These are phyloP conservation scores for Theobroma grandiflorum DNA, from an alignment of 441 rosid species.

Conservation along the genomic window DNA sequence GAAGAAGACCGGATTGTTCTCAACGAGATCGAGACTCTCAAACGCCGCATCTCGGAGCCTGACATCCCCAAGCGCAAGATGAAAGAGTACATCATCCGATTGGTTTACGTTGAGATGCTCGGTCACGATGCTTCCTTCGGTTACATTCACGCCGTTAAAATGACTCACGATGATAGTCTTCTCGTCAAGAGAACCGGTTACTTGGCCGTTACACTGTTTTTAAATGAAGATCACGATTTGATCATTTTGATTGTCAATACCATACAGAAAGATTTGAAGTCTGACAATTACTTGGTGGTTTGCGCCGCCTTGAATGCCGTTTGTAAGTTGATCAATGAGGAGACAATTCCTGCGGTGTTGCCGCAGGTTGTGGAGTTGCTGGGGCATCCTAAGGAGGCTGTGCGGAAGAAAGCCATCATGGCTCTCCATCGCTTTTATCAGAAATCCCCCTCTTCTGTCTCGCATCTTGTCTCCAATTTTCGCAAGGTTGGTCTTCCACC, in stretches of 20 bases:
- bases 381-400: slow-evolving; percentile 87
- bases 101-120: slow-evolving; percentile 94
- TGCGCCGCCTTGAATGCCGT: slow-evolving; percentile 92
- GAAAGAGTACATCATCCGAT: slow-evolving; percentile 92
- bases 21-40: slow-evolving; percentile 88
- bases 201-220: slow-evolving; percentile 88
- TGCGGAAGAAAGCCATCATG: slow-evolving; percentile 95
- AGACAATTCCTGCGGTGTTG: slow-evolving; percentile 96
- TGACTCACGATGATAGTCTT: slow-evolving; percentile 91
- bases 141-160: slow-evolving; percentile 96
- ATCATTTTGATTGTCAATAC: slow-evolving; percentile 95
- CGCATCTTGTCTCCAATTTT: slow-evolving; percentile 87
- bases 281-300: slow-evolving; percentile 87
- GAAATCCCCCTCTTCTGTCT: slow-evolving; percentile 90
- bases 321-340: slow-evolving; percentile 92
- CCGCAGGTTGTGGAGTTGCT: slow-evolving; percentile 89
- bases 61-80: slow-evolving; percentile 91
- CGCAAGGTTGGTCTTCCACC: slow-evolving; percentile 62
- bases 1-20: slow-evolving; percentile 96
- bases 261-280: slow-evolving; percentile 95
- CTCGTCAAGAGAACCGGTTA: slow-evolving; percentile 93
- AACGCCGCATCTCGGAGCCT: slow-evolving; percentile 84
- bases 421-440: slow-evolving; percentile 90
- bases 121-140: slow-evolving; percentile 99
- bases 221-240: slow-evolving; percentile 93